These are phyloP conservation scores for Kalanchoe fedtschenkoi DNA, from an alignment of 164 flowering plant species.

Conservation along the genomic window DNA sequence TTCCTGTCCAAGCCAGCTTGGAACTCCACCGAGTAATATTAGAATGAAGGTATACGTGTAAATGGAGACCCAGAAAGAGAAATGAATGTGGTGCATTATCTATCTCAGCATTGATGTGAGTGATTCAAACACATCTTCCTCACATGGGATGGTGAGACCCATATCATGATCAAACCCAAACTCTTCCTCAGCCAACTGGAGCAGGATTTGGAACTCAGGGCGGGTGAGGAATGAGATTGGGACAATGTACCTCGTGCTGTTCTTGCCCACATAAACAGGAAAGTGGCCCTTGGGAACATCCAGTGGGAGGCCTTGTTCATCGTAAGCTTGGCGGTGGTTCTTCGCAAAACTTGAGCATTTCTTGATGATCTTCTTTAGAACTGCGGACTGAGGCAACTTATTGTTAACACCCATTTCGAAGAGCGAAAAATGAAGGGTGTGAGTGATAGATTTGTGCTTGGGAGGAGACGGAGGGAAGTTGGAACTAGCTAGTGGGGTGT, in stretches of 20 bases:
- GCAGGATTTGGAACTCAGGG: constrained; percentile 6
- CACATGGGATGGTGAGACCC: constrained; percentile 7
- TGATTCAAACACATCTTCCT: constrained; percentile 3
- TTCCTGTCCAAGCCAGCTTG: background rate
- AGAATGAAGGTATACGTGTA: too few species aligned
- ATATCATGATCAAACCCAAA: constrained; percentile 8
- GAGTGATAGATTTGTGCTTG: too few species aligned
- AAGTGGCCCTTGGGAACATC: constrained; percentile 9
- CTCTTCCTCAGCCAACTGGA: constrained; percentile 6
- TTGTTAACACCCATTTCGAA: constrained; percentile 7
- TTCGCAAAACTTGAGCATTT: constrained; percentile 3
- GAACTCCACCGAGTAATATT: too few species aligned
- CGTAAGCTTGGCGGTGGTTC: constrained; percentile 1
- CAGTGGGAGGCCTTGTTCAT: constrained; percentile 6
- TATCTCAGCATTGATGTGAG: background rate
- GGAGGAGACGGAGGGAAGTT: background rate
- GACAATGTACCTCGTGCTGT: constrained; percentile 7
- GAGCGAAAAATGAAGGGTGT: too few species aligned
- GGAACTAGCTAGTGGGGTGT: background rate
- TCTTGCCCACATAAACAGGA: constrained; percentile 4
- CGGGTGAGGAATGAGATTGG: constrained; percentile 5
- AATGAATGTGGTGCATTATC: too few species aligned
- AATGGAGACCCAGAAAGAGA: too few species aligned
- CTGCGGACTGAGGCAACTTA: background rate
- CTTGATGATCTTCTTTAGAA: constrained; percentile 5